Percentiles rank a stretch among this genome's conserved stretches.
Evolutionary conservation across 805 yeast genomes (phyloP).

Genomic region (Priceomyces castillae): DNA sequence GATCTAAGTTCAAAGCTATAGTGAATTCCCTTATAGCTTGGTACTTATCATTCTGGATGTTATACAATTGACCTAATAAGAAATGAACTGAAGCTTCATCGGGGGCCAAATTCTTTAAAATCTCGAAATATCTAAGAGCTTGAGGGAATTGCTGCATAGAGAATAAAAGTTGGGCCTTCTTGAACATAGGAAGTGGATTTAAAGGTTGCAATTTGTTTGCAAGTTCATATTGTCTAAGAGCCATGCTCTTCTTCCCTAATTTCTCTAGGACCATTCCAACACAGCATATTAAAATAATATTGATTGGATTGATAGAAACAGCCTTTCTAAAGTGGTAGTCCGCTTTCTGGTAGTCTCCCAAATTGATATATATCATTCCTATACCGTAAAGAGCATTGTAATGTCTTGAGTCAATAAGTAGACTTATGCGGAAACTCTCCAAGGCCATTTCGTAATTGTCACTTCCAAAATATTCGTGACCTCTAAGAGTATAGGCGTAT

Average conservation of each 20-base stretch:
- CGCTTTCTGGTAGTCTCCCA: conserved; percentile 82
- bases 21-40: conserved; percentile 86
- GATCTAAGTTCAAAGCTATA: conserved; percentile 85
- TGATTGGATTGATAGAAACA: conserved; percentile 82
- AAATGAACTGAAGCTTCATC: conserved; percentile 94
- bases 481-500: conserved; percentile 89
- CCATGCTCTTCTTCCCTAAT: conserved; percentile 62
- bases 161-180: conserved; percentile 79
- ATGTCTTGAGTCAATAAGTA: conserved; percentile 74
- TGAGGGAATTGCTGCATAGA: conserved; percentile 66
- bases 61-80: conserved; percentile 82
- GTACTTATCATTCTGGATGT: conserved; percentile 65
- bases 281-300: conserved; percentile 86
- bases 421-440: conserved; percentile 75
- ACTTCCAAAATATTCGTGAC: conserved; percentile 84
- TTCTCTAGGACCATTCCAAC: conserved; percentile 91
- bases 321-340: conserved; percentile 87
- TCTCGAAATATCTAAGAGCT: conserved; percentile 74
- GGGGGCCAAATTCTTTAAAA: conserved; percentile 74
- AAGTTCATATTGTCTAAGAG: conserved; percentile 74
- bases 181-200: conserved; percentile 82
- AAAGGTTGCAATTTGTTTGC: conserved; percentile 84
- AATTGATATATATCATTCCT: conserved; percentile 86
- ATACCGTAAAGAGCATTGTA: conserved; percentile 95
- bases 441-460: conserved; percentile 91